These are phyloP conservation scores for Cladorrhinum sp. DNA, from an alignment of 2,329 filamentous ascomycete species.

Conservation along the genomic window DNA sequence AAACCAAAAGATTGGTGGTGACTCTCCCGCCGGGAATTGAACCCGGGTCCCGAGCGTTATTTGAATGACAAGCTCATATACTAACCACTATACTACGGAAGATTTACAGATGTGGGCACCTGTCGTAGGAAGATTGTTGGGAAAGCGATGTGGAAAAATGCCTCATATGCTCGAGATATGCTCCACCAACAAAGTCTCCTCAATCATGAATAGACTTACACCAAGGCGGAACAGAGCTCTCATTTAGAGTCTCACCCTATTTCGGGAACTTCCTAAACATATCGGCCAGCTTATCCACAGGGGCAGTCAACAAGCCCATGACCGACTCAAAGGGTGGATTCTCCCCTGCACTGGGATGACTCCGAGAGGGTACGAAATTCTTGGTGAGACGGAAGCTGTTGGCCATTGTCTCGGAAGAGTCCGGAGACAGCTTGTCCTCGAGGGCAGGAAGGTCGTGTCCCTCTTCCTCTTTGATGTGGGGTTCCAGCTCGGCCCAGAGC, in stretches of 20 bases:
- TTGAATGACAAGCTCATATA: background rate
- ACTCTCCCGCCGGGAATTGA: background rate
- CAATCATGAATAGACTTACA: background rate
- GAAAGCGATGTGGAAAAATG: background rate
- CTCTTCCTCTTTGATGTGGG: constrained; percentile 11
- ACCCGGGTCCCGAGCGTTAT: background rate
- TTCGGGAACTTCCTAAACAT: constrained; percentile 8
- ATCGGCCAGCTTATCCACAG: background rate
- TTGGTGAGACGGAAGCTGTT: constrained; percentile 7
- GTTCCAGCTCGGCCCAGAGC: constrained; percentile 5
- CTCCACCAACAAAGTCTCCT: background rate
- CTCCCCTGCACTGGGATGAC: constrained; percentile 6
- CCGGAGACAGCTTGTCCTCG: constrained; percentile 7
- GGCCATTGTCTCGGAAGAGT: constrained; percentile 6
- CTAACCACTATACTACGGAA: background rate
- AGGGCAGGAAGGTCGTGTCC: constrained; percentile 8
- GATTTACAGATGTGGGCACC: background rate
- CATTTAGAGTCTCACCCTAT: background rate
- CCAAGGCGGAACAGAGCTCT: background rate
- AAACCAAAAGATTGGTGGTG: background rate
- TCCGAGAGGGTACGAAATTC: constrained; percentile 3
- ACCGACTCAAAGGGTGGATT: constrained; percentile 8
- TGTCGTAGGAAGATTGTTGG: background rate
- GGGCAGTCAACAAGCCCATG: constrained; percentile 6
- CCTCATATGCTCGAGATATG: background rate